A percentile compares a stretch with the other conserved stretches of the same genome.
Conservation (phyloP, 73 alveolate species). For the Paramecium primaurelia region DNA sequence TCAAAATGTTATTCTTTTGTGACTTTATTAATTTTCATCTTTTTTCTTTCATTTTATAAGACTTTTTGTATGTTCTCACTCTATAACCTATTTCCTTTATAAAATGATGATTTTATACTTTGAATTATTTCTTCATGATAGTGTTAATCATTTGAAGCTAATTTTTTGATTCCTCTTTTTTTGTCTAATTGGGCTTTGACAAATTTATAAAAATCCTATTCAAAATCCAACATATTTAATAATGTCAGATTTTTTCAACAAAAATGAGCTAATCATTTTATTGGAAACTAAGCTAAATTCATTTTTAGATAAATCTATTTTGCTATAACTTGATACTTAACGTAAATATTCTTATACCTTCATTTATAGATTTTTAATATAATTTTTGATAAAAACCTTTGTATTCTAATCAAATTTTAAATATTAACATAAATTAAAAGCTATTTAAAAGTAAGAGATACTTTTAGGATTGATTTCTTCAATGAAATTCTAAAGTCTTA, state of each 20-base stretch:
- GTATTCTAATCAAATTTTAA: too few relatives aligned
- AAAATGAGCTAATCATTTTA: background rate
- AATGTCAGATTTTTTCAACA: background rate
- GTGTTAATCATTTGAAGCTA: background rate
- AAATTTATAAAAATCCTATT: slow-evolving; percentile 4
- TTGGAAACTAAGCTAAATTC: background rate
- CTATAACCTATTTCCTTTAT: background rate
- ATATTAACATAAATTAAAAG: too few relatives aligned
- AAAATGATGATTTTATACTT: background rate
- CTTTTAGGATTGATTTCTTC: too few relatives aligned
- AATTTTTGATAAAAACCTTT: too few relatives aligned
- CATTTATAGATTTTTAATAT: background rate
- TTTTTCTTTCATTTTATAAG: background rate
- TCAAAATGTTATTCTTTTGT: background rate
- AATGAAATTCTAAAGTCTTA: too few relatives aligned
- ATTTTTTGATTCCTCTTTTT: background rate
- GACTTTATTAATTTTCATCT: background rate
- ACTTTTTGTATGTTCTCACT: slow-evolving; percentile 26
- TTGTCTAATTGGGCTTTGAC: slow-evolving; percentile 3
- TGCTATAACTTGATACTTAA: background rate
- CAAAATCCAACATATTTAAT: background rate
- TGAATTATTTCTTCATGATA: background rate
- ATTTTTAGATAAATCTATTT: background rate
- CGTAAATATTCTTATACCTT: background rate
- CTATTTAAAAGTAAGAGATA: too few relatives aligned